Base-by-base conservation (phyloP, 2,329 filamentous ascomycete genomes). In the Epichloe baconii region DNA sequence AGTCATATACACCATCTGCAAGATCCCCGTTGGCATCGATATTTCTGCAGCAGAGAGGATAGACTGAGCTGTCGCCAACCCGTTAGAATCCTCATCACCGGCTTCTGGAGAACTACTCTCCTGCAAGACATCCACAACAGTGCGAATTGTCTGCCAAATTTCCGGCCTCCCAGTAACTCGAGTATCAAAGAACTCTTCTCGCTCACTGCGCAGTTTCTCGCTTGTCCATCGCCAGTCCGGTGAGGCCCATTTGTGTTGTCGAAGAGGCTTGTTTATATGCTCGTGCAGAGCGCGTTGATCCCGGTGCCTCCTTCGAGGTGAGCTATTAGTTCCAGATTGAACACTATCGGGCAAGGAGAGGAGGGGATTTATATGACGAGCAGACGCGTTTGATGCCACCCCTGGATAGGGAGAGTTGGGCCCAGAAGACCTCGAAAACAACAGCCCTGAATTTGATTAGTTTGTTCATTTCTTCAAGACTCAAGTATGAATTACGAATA, bases 151-250 rank as follows among this genome's bases (percentile, higher is more conserved):
- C 58, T 80, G 80, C 91, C 91, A 97, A 26, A 93, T 77, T 66
- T 95, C 87, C 4, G 76, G 61, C 4, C 80, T 76, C 2, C 88
- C 88, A 0, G 85, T 86, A 15, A 94, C 87, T 45, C 88, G 75
- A 1, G 90, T 96, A 54, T 96, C 89, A 67, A 95, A 97, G 73
- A 94, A 96, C 55, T 88, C 88, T 47, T 70, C 71, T 47, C 91
- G 79, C 68, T 95, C 87, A 35, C 74, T 75, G 53, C 81, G 78
- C 2, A 95, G 72, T 49, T 83, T 72, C 15, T 68, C 62, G n/a
- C 77, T 79, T 1, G 86, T 89, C 86, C 86, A 94, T 15, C 70
- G 67, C 19, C 78, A 78, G 49, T 75, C 73, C 54, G 75, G 76
- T 52, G 82, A 79, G 12, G 71, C 71, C 85, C 85, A 89, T 50